Base-by-base conservation (phyloP, 2,329 filamentous ascomycete species). In the Monascus ruber region DNA sequence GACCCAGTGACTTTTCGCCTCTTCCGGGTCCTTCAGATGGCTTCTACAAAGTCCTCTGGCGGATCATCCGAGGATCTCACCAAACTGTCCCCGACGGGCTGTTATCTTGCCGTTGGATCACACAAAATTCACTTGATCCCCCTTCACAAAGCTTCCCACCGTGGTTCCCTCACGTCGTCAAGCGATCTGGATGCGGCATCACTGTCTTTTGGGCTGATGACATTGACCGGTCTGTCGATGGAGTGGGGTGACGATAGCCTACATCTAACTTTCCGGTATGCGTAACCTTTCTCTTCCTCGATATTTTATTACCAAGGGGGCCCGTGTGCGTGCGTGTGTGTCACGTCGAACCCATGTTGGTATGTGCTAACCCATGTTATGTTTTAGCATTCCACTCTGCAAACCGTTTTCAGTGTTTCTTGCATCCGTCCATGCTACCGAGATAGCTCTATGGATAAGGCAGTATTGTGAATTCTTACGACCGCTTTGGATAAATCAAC, bases 41-140 rank as follows among this genome's bases (percentile, higher is more conserved):
- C 73, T n/a, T 61, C 69, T 8, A 66, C 68, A 47, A 80, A 79
- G 58, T 65, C 69, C 11, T 62, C 65, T 27, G 65, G 68, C 28
- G 66, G 74, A 39, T 71, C 76, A 3, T 81, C 74, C 10, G 81
- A 84, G 42, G 80, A 84, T 48, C 57, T 83, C 33, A 70, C 76
- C 36, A 83, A 83, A 51, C 60, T 79, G 26, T 72, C 72, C 31
- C 76, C 78, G 6, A 76, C 73, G 6, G 73, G 81, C 24, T 83
- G 76, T 58, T 83, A 83, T 53, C 68, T 85, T 45, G 79, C 75
- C 5, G 71, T 85, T 53, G 81, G 81, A 17, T 70, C 80, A 27
- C 78, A 83, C 62, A 81, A 80, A 54, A 63, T 84, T 28, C 80
- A 84, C 60, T 51, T 85, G 36, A 71, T 85, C 34, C 78, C 79